Percentiles rank a stretch among this genome's conserved stretches.
phyloP scores from a whole-genome alignment of 2,329 filamentous ascomycete genomes.

The Zalaria sp. region DNA sequence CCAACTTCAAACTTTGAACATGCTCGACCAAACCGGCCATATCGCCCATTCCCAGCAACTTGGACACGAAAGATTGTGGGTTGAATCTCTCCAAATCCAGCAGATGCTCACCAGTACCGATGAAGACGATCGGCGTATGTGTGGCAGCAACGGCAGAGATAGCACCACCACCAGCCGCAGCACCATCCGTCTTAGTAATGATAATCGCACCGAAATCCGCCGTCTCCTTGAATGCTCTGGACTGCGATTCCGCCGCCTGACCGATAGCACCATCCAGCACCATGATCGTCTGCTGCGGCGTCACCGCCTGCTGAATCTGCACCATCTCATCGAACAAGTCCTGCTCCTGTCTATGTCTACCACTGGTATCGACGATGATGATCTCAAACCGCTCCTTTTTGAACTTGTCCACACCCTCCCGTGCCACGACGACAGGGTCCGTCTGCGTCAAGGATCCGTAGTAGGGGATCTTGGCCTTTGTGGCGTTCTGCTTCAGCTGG shows the following conservation, averaged over 20 bases:
- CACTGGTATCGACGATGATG: slow-evolving; percentile 96
- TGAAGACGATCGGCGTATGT: slow-evolving; percentile 92
- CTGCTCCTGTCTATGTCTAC: slow-evolving; percentile 85
- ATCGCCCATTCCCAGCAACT: slow-evolving; percentile 92
- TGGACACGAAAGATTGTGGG: slow-evolving; percentile 84
- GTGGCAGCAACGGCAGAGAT: slow-evolving; percentile 96
- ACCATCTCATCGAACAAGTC: slow-evolving; percentile 96
- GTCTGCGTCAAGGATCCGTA: slow-evolving; percentile 94
- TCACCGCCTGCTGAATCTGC: slow-evolving; percentile 83
- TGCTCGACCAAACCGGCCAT: slow-evolving; percentile 92
- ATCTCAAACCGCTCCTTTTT: slow-evolving; percentile 98
- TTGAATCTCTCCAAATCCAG: slow-evolving; percentile 87
- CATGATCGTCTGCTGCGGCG: slow-evolving; percentile 95
- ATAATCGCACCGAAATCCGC: slow-evolving; percentile 97
- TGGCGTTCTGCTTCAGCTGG: slow-evolving; percentile 96
- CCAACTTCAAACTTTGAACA: slow-evolving; percentile 85
- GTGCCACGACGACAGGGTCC: slow-evolving; percentile 82
- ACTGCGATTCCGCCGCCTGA: slow-evolving; percentile 87
- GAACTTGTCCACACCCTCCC: slow-evolving; percentile 96
- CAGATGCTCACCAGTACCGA: slow-evolving; percentile 96
- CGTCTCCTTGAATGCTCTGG: slow-evolving; percentile 91
- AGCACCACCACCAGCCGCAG: slow-evolving; percentile 87
- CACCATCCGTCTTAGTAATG: slow-evolving; percentile 96
- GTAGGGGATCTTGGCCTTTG: slow-evolving; percentile 97
- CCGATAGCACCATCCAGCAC: slow-evolving; percentile 94